These are phyloP conservation scores for Penicillium sp. DNA, from an alignment of 2,329 filamentous ascomycete genomes.

Conservation along the genomic window DNA sequence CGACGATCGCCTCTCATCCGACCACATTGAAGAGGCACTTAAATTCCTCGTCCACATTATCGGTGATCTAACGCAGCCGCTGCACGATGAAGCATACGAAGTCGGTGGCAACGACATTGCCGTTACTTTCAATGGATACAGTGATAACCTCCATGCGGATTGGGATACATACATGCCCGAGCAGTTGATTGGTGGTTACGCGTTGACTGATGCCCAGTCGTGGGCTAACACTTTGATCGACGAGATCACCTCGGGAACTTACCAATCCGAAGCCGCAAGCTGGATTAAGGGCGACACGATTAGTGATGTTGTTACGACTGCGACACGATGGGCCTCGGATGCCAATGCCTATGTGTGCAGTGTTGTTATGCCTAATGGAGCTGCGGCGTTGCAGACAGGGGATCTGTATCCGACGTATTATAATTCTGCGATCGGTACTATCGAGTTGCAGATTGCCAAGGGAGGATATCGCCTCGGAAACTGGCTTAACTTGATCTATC, in stretches of 20 bases:
- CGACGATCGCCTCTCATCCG: slow-evolving; percentile 29
- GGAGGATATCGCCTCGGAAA: slow-evolving; percentile 68
- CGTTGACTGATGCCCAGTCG: slow-evolving; percentile 31
- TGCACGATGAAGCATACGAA: slow-evolving; percentile 62
- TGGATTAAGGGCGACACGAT: slow-evolving; percentile 63
- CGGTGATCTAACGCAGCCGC: slow-evolving; percentile 72
- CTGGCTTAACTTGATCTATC: slow-evolving; percentile 37
- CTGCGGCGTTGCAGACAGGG: slow-evolving; percentile 56
- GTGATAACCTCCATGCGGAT: slow-evolving; percentile 68
- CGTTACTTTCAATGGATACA: slow-evolving; percentile 60
- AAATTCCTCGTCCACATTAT: slow-evolving; percentile 55
- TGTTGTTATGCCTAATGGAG: slow-evolving; percentile 64
- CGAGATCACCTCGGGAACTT: slow-evolving; percentile 40
- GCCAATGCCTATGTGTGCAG: slow-evolving; percentile 66
- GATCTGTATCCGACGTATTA: slow-evolving; percentile 65
- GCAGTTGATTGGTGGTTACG: slow-evolving; percentile 59
- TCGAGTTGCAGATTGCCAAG: slow-evolving; percentile 67
- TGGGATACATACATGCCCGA: slow-evolving; percentile 73
- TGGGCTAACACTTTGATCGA: slow-evolving; percentile 24
- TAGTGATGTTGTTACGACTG: slow-evolving; percentile 55
- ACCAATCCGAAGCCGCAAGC: slow-evolving; percentile 46
- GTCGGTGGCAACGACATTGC: slow-evolving; percentile 68
- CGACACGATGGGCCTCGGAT: slow-evolving; percentile 65
- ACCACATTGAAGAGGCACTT: slow-evolving; percentile 46
- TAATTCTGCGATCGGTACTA: slow-evolving; percentile 47